Conservation (phyloP, 2,329 filamentous ascomycete species). For the Penicillium oxalicum region DNA sequence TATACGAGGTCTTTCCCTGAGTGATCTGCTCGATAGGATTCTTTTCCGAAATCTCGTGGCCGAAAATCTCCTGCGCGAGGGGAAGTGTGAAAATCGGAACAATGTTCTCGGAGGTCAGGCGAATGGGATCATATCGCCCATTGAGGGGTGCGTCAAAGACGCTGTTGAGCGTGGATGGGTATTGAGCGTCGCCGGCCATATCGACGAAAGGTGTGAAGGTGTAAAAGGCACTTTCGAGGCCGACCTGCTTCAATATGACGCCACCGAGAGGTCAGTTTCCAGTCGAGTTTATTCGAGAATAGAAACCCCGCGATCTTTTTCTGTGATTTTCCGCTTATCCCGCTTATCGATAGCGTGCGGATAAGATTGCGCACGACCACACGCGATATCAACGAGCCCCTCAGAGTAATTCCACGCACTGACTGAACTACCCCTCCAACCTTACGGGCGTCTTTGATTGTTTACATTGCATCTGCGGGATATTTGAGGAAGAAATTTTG, state of each 20-base stretch:
- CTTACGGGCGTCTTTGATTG: background rate
- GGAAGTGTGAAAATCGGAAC: slow-evolving; percentile 30
- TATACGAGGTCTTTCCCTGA: slow-evolving; percentile 32
- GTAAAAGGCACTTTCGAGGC: background rate
- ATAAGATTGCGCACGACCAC: background rate
- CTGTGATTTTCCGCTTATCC: slow-evolving; percentile 14
- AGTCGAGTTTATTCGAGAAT: no score
- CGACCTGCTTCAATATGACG: background rate
- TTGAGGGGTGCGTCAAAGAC: slow-evolving; percentile 29
- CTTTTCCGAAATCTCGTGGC: slow-evolving; percentile 27
- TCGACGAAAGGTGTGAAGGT: slow-evolving; percentile 5
- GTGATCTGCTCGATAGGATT: slow-evolving; percentile 27
- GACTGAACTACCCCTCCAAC: slow-evolving; percentile 1
- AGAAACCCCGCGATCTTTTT: slow-evolving; percentile 22
- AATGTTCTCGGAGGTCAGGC: slow-evolving; percentile 29
- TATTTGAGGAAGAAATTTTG: background rate
- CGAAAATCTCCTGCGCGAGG: slow-evolving; percentile 36
- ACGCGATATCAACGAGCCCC: no score
- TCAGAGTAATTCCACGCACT: background rate
- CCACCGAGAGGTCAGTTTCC: slow-evolving; percentile 13
- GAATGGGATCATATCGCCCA: slow-evolving; percentile 31
- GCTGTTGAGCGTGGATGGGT: slow-evolving; percentile 29
- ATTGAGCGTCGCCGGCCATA: slow-evolving; percentile 22
- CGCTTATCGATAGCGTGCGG: slow-evolving; percentile 23
- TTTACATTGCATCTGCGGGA: background rate